Evolutionary conservation across 1,284 basidiomycete species (phyloP).

Genomic region (Vanrija sp.): DNA sequence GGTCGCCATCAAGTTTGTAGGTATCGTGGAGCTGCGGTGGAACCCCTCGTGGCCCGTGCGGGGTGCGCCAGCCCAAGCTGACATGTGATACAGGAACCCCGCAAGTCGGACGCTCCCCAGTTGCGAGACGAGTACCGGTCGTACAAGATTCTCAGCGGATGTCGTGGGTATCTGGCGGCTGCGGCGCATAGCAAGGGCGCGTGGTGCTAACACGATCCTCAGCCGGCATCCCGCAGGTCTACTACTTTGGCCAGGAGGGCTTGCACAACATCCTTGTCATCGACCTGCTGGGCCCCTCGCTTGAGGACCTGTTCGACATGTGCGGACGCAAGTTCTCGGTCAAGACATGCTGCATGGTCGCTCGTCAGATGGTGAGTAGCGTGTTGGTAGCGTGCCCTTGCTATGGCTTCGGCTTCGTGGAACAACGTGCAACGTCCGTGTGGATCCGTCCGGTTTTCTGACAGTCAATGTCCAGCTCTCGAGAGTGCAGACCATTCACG

Average conservation of each 20-base stretch:
- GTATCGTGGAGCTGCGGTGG: conserved; percentile 44
- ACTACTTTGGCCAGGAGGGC: conserved; percentile 97
- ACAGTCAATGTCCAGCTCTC: conserved; percentile 56
- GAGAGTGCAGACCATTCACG: conserved; percentile 98
- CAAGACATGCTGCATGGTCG: conserved; percentile 96
- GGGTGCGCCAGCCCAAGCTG: conserved; percentile 6
- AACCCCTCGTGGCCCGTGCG: conserved; percentile 1
- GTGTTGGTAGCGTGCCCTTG: no score
- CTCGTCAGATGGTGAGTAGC: conserved; percentile 78
- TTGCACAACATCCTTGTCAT: conserved; percentile 96
- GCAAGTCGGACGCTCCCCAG: conserved; percentile 94
- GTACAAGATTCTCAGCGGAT: conserved; percentile 90
- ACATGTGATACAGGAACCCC: conserved; percentile 64
- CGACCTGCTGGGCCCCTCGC: conserved; percentile 84
- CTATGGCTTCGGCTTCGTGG: not conserved
- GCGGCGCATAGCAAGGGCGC: not conserved
- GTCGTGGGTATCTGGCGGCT: conserved; percentile 59
- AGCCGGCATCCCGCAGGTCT: conserved; percentile 91
- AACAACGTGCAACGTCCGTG: not conserved
- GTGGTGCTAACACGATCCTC: conserved; percentile 4
- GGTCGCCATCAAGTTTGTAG: conserved; percentile 95
- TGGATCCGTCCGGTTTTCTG: not conserved
- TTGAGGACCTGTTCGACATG: conserved; percentile 95
- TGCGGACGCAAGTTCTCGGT: conserved; percentile 89
- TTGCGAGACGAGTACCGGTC: conserved; percentile 94